Evolutionary conservation across 345 rosid species (phyloP), one percentile per base, ranked within the genome.

Genomic region (Lepidium didymum): DNA sequence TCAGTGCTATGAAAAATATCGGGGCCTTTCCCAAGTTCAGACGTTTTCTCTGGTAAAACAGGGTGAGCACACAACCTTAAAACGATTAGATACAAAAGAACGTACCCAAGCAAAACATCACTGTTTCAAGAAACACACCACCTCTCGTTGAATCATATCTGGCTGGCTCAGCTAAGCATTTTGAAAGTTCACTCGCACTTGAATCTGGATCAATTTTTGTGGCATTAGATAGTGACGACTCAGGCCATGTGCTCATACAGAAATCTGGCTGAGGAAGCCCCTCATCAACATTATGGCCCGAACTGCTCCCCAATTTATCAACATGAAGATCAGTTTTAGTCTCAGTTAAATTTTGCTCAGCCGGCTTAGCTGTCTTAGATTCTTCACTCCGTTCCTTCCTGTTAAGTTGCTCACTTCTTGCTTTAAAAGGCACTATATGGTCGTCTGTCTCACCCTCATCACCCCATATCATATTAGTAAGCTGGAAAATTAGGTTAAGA

Each of bases 401-500:
- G 64, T 72, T 69, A 68, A 55, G 56, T 68, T 80, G 65, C 76
- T 84, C 89, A 60, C 46, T 78, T 69, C 61, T 76, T 46, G 64
- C 84, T 60, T 64, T 86, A 78, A 70, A 84, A 49, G 99, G 96
- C 75, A 94, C 92, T 50, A 87, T 80, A 83, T 83, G 90, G 73
- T 89, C 96, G 56, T 80, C 95, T 51, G 77, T 73, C 69, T 84
- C 84, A 47, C 80, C 84, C 66, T 79, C 81, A 83, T 84, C 90
- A 74, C 80, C 89, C 97, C 97, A 91, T 95, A 87, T 81, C 80
- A 95, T 95, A 78, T 83, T 84, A 10, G 82, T 75, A 63, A 91
- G 79, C 99, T 95, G 78, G 73, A 79, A 78, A n/a, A 75, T 27
- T 6, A 67, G 62, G 19, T 36, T 56, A 14, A 34, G 38, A 34